These are phyloP conservation scores for Isabelozyma rhagii DNA, from an alignment of 805 yeast species.

Conservation along the genomic window DNA sequence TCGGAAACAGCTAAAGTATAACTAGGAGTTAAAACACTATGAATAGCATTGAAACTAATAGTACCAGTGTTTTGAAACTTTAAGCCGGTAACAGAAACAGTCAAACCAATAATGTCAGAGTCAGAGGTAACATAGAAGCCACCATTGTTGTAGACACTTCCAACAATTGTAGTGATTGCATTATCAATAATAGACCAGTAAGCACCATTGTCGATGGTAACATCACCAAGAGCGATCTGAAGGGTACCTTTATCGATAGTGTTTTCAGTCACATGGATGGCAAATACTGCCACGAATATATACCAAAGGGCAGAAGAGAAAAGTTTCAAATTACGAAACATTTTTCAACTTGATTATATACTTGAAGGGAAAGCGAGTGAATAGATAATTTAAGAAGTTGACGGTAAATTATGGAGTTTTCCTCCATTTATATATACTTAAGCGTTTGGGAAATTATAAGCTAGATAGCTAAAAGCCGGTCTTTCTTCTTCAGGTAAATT, in stretches of 20 bases:
- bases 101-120: conserved; percentile 11
- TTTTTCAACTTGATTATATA: too few relatives aligned
- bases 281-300: not conserved
- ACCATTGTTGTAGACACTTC: conserved; percentile 16
- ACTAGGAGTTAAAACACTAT: conserved; percentile 13
- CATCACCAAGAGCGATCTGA: conserved; percentile 13
- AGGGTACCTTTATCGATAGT: conserved; percentile 16
- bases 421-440: too few relatives aligned
- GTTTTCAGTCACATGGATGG: conserved; percentile 4
- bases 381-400: too few relatives aligned
- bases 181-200: conserved; percentile 20
- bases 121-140: conserved; percentile 19
- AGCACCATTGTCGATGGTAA: conserved; percentile 8
- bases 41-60: conserved; percentile 19
- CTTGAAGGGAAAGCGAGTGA: too few relatives aligned
- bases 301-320: not conserved
- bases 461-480: too few relatives aligned
- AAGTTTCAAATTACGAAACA: not conserved
- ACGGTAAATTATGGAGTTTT: too few relatives aligned
- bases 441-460: too few relatives aligned
- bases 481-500: too few relatives aligned
- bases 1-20: conserved; percentile 8
- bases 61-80: conserved; percentile 14
- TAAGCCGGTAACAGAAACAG: conserved; percentile 12
- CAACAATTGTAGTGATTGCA: conserved; percentile 15